Base-by-base conservation (phyloP, 2,329 filamentous ascomycete species). In the Apiospora hydei region DNA sequence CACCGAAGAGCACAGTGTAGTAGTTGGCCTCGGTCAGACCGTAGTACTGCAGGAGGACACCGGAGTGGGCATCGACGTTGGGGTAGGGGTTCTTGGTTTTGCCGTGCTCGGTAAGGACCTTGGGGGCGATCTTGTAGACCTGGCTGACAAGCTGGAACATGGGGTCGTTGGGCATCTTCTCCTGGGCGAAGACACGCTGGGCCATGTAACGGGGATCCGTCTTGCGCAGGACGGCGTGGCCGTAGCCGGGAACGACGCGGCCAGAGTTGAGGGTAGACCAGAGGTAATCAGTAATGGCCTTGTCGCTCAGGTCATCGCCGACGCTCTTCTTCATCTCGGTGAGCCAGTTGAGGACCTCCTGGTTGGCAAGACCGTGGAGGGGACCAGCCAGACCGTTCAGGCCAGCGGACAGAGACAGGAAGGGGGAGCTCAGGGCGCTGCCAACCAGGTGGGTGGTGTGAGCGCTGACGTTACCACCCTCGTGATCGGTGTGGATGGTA, bases 1-100 rank as follows among this genome's bases (percentile, higher is more conserved):
- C 96, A 91, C 96, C 96, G 86, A 99, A 99, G 83, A 99, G 93
- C 75, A 99, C 96, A 75, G 96, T 99, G 94, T 99, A 99, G 93
- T 97, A 99, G 93, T 92, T 98, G 86, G 96, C 93, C 90, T 99
- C 96, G 76, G 94, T 98, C 84, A 99, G 89, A 82, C 96, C 96
- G 88, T 99, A 99, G 93, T 99, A 96, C 89, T 99, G 96, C 79
- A 99, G 94, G 77, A 99, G 94, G 78, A 99, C 96, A 90, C 96
- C 96, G 44, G 95, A 98, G 93, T 98, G 96, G 82, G 96, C 95
- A 82, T 98, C 96, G 82, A 98, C 95, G 89, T 98, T 98, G 86
- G 96, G 96, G 91, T 90, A 98, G 78, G 96, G 96, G 93, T 98
- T 98, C 94, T 98, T 98, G 90, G 96, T 98, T 94, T 99, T 99